phyloP scores from a whole-genome alignment of 2,329 filamentous ascomycete genomes.

The Aureobasidium sp. region DNA sequence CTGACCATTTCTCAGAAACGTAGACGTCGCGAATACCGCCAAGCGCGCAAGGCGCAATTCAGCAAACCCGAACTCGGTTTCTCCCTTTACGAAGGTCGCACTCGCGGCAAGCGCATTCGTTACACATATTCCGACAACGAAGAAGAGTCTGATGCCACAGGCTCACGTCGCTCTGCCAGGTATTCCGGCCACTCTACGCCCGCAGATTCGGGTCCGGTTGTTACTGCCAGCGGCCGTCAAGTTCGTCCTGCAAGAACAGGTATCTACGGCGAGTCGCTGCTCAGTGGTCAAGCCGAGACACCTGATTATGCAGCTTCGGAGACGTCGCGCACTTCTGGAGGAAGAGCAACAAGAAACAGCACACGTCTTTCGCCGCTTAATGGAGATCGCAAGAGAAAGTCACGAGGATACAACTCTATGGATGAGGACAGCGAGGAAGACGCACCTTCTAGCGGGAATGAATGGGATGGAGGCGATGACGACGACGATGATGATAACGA shows the following conservation, averaged over 20 bases:
- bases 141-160: slow-evolving; percentile 61
- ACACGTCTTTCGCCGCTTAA: slow-evolving; percentile 24
- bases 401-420: slow-evolving; percentile 51
- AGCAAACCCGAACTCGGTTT: slow-evolving; percentile 80
- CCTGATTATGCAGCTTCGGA: slow-evolving; percentile 38
- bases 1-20: slow-evolving; percentile 59
- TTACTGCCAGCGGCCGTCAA: slow-evolving; percentile 82
- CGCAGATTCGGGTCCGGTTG: slow-evolving; percentile 58
- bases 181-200: slow-evolving; percentile 66
- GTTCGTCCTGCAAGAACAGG: slow-evolving; percentile 60
- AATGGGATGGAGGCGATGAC: slow-evolving; percentile 67
- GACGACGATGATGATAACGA: slow-evolving; percentile 58
- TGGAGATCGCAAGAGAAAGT: slow-evolving; percentile 38
- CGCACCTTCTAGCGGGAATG: slow-evolving; percentile 50
- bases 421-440: slow-evolving; percentile 62
- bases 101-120: slow-evolving; percentile 89
- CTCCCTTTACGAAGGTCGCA: slow-evolving; percentile 92
- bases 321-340: slow-evolving; percentile 39
- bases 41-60: slow-evolving; percentile 79
- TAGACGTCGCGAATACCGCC: slow-evolving; percentile 83
- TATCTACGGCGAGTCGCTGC: slow-evolving; percentile 56
- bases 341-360: slow-evolving; percentile 31
- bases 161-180: slow-evolving; percentile 56
- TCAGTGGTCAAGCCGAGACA: slow-evolving; percentile 47
- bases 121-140: slow-evolving; percentile 95